Conservation (phyloP, 2,329 filamentous ascomycete species). For the Ophiostoma fasciatum region DNA sequence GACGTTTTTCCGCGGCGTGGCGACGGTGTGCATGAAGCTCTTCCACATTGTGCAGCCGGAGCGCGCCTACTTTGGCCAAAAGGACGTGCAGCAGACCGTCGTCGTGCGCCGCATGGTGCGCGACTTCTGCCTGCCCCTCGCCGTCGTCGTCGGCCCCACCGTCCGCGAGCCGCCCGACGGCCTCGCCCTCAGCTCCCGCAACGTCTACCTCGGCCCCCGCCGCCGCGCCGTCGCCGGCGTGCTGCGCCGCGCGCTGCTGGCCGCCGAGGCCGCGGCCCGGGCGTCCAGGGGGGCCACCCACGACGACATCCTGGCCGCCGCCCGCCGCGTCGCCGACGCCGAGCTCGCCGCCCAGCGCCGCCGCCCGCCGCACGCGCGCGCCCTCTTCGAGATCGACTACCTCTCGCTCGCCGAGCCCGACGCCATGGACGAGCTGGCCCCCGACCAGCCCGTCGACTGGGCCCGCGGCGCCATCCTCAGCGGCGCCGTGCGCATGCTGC, state of each 20-base stretch:
- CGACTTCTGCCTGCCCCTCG: slow-evolving; percentile 69
- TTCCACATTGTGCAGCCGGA: slow-evolving; percentile 73
- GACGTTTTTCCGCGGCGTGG: slow-evolving; percentile 92
- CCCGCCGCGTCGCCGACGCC: slow-evolving; percentile 41
- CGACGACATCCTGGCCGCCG: slow-evolving; percentile 56
- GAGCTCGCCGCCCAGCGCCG: slow-evolving; percentile 46
- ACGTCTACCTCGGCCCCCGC: slow-evolving; percentile 75
- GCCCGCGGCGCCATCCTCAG: slow-evolving; percentile 68
- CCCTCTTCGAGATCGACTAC: slow-evolving; percentile 75
- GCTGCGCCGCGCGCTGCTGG: slow-evolving; percentile 51
- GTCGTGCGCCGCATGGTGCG: slow-evolving; percentile 74
- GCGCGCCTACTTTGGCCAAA: slow-evolving; percentile 86
- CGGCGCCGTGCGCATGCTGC: slow-evolving; percentile 79
- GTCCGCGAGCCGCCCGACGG: slow-evolving; percentile 61
- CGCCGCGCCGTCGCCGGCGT: slow-evolving; percentile 59
- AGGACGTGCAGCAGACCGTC: slow-evolving; percentile 92
- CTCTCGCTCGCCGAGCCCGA: slow-evolving; percentile 79
- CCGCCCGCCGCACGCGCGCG: slow-evolving; percentile 44
- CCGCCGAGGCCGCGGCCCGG: slow-evolving; percentile 45
- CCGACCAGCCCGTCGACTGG: slow-evolving; percentile 40
- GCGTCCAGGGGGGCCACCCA: slow-evolving; percentile 20
- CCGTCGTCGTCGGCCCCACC: slow-evolving; percentile 62
- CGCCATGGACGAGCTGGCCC: slow-evolving; percentile 62
- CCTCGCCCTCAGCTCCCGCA: slow-evolving; percentile 80
- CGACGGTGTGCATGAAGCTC: slow-evolving; percentile 89